phyloP scores from a whole-genome alignment of 371 early-diverging fungal species.

The Mortierella sp. region DNA sequence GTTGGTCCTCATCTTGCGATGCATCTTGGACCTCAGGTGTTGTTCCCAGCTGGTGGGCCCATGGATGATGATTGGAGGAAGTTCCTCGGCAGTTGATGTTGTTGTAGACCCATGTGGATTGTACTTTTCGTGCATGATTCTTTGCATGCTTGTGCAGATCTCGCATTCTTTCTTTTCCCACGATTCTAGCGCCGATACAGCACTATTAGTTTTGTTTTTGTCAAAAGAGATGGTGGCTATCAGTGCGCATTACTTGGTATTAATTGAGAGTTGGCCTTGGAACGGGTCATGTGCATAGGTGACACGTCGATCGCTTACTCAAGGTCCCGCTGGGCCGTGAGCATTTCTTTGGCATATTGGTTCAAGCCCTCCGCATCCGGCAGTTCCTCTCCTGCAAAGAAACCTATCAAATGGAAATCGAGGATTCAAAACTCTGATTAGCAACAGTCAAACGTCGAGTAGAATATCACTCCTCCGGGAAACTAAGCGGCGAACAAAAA shows the following conservation, averaged over 20 bases:
- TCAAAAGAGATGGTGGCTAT: neutral
- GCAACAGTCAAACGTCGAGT: too few species aligned
- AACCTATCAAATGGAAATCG: conserved; percentile 38
- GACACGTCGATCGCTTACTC: conserved; percentile 22
- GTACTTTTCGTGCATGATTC: conserved; percentile 49
- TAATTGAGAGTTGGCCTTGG: too few species aligned
- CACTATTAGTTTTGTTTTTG: conserved; percentile 6
- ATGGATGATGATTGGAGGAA: conserved; percentile 64
- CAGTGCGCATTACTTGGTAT: neutral
- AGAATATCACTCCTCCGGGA: too few species aligned
- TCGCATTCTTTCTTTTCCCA: conserved; percentile 77
- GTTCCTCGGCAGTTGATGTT: neutral
- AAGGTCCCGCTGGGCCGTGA: conserved; percentile 39
- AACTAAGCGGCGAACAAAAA: too few species aligned
- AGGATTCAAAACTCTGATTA: neutral
- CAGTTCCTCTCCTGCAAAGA: conserved; percentile 49
- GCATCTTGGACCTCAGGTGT: conserved; percentile 73
- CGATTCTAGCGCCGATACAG: conserved; percentile 63
- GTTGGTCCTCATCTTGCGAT: conserved; percentile 64
- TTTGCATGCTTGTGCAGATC: conserved; percentile 65
- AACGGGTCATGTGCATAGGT: neutral
- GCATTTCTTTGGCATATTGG: conserved; percentile 47
- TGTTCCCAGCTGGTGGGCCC: conserved; percentile 80
- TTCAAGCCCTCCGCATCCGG: conserved; percentile 48
- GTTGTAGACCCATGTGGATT: conserved; percentile 1